Evolutionary conservation across 345 rosid species (phyloP).

Genomic region (Combretum micranthum): DNA sequence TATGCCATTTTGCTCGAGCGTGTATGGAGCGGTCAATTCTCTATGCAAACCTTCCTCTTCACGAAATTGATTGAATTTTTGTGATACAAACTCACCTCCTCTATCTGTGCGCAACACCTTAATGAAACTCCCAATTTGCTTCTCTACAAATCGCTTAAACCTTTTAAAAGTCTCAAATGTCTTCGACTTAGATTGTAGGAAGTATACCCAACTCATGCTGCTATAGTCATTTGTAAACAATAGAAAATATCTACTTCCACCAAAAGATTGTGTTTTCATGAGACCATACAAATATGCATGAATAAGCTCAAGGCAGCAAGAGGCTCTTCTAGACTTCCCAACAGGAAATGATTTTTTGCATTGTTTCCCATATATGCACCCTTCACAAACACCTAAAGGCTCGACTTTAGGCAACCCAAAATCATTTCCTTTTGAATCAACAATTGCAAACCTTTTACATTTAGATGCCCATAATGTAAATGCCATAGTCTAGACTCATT

Average conservation of each 20-base stretch:
- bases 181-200: not conserved
- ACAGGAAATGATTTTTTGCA: not conserved
- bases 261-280: not conserved
- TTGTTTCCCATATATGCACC: constrained; percentile 3
- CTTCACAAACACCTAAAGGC: not conserved
- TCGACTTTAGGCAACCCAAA: not conserved
- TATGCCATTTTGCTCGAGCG: not conserved
- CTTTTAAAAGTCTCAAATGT: not conserved
- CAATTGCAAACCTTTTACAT: too few relatives aligned
- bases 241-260: constrained; percentile 5
- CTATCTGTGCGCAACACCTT: too few relatives aligned
- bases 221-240: constrained; percentile 5
- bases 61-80: too few relatives aligned
- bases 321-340: constrained; percentile 1
- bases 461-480: too few relatives aligned
- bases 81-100: too few relatives aligned
- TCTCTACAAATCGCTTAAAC: not conserved
- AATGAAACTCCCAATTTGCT: not conserved
- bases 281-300: constrained; percentile 6
- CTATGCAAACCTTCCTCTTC: too few relatives aligned
- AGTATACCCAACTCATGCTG: constrained; percentile 5
- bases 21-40: not conserved
- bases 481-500: too few relatives aligned
- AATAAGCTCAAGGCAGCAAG: constrained; percentile 4
- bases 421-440: not conserved